Base-by-base conservation (phyloP, 306 rosid genomes). In the Corylus heterophylla region DNA sequence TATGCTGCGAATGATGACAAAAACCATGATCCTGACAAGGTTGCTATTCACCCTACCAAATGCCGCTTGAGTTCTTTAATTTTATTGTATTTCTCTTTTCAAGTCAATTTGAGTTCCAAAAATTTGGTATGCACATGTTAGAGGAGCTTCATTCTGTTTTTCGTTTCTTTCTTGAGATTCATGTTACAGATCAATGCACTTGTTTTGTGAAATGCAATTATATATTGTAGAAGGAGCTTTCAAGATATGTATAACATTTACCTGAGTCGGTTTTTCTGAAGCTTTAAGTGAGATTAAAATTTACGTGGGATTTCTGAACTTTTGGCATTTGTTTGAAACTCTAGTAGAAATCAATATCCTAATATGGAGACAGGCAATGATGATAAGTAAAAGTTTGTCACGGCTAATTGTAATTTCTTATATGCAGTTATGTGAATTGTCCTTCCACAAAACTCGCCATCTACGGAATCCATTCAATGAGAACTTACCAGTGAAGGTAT, bases 401-500 rank as follows among this genome's bases (percentile, higher is more conserved):
- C 75, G 58, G 80, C 82, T 87, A 78, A 85, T 78, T 80, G 11
- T 49, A 37, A 18, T 82, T 81, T 87, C 71, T 82, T 78, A 67
- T 77, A 18, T 87, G 97, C 94, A 96, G 99, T 86, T 96, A 83
- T 96, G 99, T 83, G 99, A 96, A 79, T 84, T 96, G 42, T 91
- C 99, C 79, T 96, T 96, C 84, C 98, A 96, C 89, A 96, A 96
- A 87, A 96, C 99, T 17, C 98, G 99, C 29, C 97, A 93, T 83
- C 86, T 96, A 82, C 90, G 97, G 92, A 96, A 96, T 82, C 99
- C 99, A 13, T 96, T 88, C 87, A 96, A 96, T 80, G 99, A 96
- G 84, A 96, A 96, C 88, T 88, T 96, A 84, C 99, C 99, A 35
- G 99, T 96, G 56, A 96, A 96, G 99, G 99, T 96, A 91, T 67